Conservation (phyloP, 140 eudicot species). For the Flaveria floridana region DNA sequence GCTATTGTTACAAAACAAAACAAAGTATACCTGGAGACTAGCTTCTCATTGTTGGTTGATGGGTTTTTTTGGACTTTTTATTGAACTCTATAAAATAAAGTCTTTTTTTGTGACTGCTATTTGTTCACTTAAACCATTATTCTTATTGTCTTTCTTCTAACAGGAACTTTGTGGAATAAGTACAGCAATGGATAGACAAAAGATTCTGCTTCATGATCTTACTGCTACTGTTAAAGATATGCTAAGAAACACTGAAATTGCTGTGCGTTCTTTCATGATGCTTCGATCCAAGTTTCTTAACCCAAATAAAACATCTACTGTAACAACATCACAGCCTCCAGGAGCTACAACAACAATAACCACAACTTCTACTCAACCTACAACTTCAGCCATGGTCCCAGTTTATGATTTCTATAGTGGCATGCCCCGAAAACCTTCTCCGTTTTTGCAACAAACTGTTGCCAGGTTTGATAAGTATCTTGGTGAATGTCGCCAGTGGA, state of each 20-base stretch:
- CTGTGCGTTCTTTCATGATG: slow-evolving; percentile 93
- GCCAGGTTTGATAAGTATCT: slow-evolving; percentile 88
- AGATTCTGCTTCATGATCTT: slow-evolving; percentile 63
- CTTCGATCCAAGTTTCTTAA: slow-evolving; percentile 71
- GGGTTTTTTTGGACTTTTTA: background rate
- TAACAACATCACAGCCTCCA: slow-evolving; percentile 56
- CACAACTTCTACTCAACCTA: slow-evolving; percentile 40
- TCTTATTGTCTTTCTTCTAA: background rate
- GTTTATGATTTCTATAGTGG: slow-evolving; percentile 90
- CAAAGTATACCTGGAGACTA: background rate
- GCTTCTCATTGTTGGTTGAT: background rate
- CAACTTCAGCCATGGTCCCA: slow-evolving; percentile 57
- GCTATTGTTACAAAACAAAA: background rate
- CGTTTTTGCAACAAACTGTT: slow-evolving; percentile 82
- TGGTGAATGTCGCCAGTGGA: slow-evolving; percentile 82
- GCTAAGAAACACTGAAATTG: slow-evolving; percentile 83
- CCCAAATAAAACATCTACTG: slow-evolving; percentile 46
- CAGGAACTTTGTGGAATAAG: slow-evolving; percentile 95
- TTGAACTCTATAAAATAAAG: background rate
- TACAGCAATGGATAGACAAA: slow-evolving; percentile 87
- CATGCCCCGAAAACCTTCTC: slow-evolving; percentile 92
- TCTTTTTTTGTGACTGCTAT: background rate
- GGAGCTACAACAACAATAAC: slow-evolving; percentile 45
- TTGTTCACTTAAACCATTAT: background rate
- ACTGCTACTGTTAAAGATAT: slow-evolving; percentile 75